Percentiles rank a stretch among this genome's conserved stretches.
Conservation (phyloP, 495 filamentous ascomycete genomes). For the Xylaria nigripes region DNA sequence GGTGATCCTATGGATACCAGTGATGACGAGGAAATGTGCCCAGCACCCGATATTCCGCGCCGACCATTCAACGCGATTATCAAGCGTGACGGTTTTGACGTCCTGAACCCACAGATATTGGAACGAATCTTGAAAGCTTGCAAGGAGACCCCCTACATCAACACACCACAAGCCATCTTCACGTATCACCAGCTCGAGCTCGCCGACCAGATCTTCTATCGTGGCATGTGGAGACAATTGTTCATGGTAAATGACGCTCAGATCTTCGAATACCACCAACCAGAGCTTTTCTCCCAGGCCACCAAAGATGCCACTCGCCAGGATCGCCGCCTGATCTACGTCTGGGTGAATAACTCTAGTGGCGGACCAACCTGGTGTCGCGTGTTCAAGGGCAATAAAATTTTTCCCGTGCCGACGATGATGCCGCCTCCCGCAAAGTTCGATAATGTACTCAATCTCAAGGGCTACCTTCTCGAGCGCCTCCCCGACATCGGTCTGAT, state of each 20-base stretch:
- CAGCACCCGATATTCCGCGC: background rate
- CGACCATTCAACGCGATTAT: background rate
- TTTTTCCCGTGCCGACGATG: background rate
- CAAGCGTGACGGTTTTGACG: background rate
- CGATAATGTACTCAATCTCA: background rate
- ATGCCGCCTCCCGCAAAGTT: background rate
- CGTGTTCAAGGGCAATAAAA: background rate
- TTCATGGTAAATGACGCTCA: background rate
- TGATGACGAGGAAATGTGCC: background rate
- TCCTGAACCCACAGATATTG: background rate
- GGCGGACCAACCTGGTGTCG: background rate
- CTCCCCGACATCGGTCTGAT: background rate
- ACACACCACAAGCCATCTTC: background rate
- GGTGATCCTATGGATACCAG: background rate
- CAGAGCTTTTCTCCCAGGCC: background rate
- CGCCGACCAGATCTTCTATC: background rate
- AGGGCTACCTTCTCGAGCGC: background rate
- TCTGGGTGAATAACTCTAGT: background rate
- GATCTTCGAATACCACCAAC: background rate
- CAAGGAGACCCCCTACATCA: background rate
- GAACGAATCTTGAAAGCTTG: background rate
- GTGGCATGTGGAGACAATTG: background rate
- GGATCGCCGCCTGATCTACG: background rate
- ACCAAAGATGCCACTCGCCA: background rate
- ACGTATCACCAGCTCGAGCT: background rate